Conservation (phyloP, 371 early-diverging fungal species). For the Rhizopus delemar region DNA sequence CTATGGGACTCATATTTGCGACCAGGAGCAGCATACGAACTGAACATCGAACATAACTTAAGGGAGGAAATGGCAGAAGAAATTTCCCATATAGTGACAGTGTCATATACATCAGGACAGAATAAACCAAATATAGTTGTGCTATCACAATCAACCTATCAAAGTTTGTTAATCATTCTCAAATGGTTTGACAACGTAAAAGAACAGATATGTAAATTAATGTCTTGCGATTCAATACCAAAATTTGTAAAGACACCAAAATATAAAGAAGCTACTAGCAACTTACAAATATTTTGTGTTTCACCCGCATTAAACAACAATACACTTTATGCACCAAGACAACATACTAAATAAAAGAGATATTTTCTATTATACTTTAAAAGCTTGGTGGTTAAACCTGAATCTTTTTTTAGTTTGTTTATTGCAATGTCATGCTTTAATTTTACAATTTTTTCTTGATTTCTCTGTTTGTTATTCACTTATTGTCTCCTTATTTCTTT, state of each 20-base stretch:
- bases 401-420: too few relatives aligned
- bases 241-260: constrained; percentile 60
- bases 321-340: neutral
- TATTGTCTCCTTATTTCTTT: too few relatives aligned
- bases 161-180: constrained; percentile 24
- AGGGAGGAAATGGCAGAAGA: constrained; percentile 34
- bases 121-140: constrained; percentile 12
- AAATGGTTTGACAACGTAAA: constrained; percentile 57
- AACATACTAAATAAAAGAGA: neutral
- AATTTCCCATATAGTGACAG: constrained; percentile 27
- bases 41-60: constrained; percentile 42
- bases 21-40: constrained; percentile 39
- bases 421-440: too few relatives aligned
- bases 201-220: constrained; percentile 58
- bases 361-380: too few relatives aligned
- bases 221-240: constrained; percentile 66
- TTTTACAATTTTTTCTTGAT: too few relatives aligned
- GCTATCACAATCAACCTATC: constrained; percentile 5
- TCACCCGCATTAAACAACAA: neutral
- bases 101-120: constrained; percentile 4
- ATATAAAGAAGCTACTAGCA: constrained; percentile 34
- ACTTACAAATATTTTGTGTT: neutral
- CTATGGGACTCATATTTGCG: constrained; percentile 52
- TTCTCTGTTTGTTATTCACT: too few relatives aligned
- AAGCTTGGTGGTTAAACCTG: too few relatives aligned